phyloP scores from a whole-genome alignment of 352 stramenopile genomes.

The Globisporangium nagaii region DNA sequence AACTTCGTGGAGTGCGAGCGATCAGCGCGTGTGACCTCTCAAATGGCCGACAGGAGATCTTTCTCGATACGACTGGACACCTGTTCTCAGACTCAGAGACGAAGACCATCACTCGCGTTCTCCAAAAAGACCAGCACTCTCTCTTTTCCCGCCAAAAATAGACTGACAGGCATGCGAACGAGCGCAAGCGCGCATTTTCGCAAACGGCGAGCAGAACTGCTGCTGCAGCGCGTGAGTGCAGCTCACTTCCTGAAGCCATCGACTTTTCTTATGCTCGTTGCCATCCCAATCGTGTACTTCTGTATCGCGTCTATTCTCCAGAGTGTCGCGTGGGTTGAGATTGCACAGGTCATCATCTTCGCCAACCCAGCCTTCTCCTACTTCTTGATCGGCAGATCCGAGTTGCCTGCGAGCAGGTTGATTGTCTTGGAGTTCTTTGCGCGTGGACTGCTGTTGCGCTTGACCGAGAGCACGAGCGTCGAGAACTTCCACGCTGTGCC shows the following conservation, averaged over 20 bases:
- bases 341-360: no score
- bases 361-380: no score
- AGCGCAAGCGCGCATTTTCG: neutral
- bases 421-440: slow-evolving; percentile 63
- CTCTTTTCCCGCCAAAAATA: neutral
- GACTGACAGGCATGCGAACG: neutral
- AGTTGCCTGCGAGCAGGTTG: slow-evolving; percentile 29
- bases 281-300: neutral
- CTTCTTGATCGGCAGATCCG: neutral
- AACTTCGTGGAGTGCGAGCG: no score
- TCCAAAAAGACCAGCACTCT: neutral
- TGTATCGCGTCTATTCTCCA: slow-evolving; percentile 9
- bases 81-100: slow-evolving; percentile 3
- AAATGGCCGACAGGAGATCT: neutral
- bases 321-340: neutral
- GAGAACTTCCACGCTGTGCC: slow-evolving; percentile 76
- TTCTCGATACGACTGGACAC: neutral
- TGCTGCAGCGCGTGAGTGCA: slow-evolving; percentile 6
- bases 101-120: neutral
- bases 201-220: neutral
- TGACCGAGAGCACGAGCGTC: slow-evolving; percentile 56
- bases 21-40: neutral
- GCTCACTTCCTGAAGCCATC: slow-evolving; percentile 7
- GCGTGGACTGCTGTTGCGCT: slow-evolving; percentile 48
- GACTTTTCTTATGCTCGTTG: no score